A percentile compares a stretch with the other conserved stretches of the same genome.
phyloP scores from a whole-genome alignment of 2,329 filamentous ascomycete species.

The Aspergillus texensis region DNA sequence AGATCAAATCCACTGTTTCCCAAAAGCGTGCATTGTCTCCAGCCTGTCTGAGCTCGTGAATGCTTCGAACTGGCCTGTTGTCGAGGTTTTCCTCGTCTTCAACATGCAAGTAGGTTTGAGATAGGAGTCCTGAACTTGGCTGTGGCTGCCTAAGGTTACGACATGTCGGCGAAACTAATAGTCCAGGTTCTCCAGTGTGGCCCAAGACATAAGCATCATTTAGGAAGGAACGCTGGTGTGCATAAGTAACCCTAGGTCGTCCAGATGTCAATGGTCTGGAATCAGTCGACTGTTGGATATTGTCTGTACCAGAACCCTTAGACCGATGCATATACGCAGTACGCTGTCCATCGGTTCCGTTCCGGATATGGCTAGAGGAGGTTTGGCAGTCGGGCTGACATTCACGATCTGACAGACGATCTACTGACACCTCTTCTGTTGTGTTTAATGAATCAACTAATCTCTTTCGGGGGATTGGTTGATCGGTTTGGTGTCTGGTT shows the following conservation, averaged over 20 bases:
- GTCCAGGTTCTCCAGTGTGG: conserved; percentile 13
- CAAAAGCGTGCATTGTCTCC: conserved; percentile 61
- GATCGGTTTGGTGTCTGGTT: background rate
- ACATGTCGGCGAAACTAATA: conserved; percentile 5
- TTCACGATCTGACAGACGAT: background rate
- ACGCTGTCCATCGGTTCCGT: background rate
- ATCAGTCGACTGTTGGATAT: conserved; percentile 14
- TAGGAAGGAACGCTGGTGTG: conserved; percentile 61
- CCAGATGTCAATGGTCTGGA: conserved; percentile 26
- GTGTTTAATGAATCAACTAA: conserved; percentile 38
- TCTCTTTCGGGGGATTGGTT: conserved; percentile 30
- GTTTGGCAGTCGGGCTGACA: background rate
- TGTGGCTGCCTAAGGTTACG: conserved; percentile 8
- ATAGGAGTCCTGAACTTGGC: conserved; percentile 8
- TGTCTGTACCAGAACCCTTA: background rate
- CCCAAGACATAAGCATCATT: conserved; percentile 47
- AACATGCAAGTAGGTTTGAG: conserved; percentile 28
- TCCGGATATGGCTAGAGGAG: background rate
- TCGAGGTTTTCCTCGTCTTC: conserved; percentile 52
- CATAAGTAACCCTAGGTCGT: conserved; percentile 60
- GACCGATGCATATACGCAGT: background rate
- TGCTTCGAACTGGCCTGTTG: conserved; percentile 54
- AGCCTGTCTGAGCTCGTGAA: conserved; percentile 63
- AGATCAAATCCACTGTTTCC: conserved; percentile 57
- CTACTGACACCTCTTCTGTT: conserved; percentile 9